These are phyloP conservation scores for Starmerella apicola DNA, from an alignment of 805 yeast species.

Conservation along the genomic window DNA sequence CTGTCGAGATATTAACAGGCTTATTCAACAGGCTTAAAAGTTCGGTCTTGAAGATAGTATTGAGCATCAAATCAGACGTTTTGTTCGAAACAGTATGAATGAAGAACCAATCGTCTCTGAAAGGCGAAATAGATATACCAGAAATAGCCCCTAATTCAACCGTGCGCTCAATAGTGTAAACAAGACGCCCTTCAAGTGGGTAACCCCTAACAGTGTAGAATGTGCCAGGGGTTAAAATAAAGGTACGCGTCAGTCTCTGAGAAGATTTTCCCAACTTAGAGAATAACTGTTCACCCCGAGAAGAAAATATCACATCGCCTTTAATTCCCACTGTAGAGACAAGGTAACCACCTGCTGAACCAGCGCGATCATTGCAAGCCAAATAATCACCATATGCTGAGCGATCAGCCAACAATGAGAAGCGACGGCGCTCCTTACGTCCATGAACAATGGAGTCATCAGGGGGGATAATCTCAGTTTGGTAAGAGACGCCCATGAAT, in stretches of 20 bases:
- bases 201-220: constrained; percentile 65
- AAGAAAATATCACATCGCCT: constrained; percentile 64
- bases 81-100: constrained; percentile 38
- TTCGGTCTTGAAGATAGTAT: constrained; percentile 81
- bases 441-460: constrained; percentile 36
- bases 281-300: constrained; percentile 65
- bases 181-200: constrained; percentile 48
- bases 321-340: constrained; percentile 54
- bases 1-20: constrained; percentile 52
- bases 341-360: constrained; percentile 65
- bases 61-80: constrained; percentile 68
- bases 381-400: constrained; percentile 91
- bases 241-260: constrained; percentile 56
- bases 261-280: constrained; percentile 91
- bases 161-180: constrained; percentile 49
- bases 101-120: constrained; percentile 91
- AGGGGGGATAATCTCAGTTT: constrained; percentile 40
- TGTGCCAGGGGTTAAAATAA: constrained; percentile 50
- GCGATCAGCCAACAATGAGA: constrained; percentile 77
- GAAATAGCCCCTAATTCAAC: constrained; percentile 49
- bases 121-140: constrained; percentile 53
- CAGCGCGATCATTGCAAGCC: constrained; percentile 58
- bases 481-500: constrained; percentile 76
- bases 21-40: constrained; percentile 38
- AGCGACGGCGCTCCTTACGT: constrained; percentile 77